Base-by-base conservation (phyloP, 2,329 filamentous ascomycete genomes). In the Xylaria sp. region DNA sequence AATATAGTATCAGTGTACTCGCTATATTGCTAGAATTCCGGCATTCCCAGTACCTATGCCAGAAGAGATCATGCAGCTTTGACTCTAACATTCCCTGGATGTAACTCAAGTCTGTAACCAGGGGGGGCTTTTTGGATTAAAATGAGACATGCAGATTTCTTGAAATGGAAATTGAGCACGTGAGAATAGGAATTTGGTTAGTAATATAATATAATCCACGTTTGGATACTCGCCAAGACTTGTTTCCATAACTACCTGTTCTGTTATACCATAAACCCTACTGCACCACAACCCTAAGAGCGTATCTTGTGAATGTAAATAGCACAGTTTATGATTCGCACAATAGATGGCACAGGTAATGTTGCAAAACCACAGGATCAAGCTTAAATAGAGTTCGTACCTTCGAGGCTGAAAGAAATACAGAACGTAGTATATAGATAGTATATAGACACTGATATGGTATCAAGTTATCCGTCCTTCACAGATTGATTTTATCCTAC, bases 101-200 rank as follows among this genome's bases (percentile, higher is more conserved):
- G 12, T 6, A 42, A 27, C 24, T 12, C 30, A 57, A 24, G 21
- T 11, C 32, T n/a, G 24, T 8, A 36, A 34, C 9, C 17, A 47
- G 24, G 24, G 24, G 24, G 2, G 24, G 6, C 6, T 39, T 42
- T 8, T 11, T 30, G n/a, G 27, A 39, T 19, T 24, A 24, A 47
- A 8, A 3, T 61, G 39, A 65, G 39, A 50, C 39, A 47, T 39
- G 48, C 42, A 62, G 19, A 12, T 19, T 51, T 34, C 64, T 53
- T 11, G 39, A 34, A 65, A 65, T 12, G 54, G 66, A 47, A 69
- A 62, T 19, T 65, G 58, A 11, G 54, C 66, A 62, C 67, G 60
- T 67, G 65, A 21, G 45, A 47, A 19, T 4, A 9, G 24, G 19
- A 5, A 48, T 65, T n/a, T 11, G 8, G 50, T 19, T 32, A 24